Base-by-base conservation (phyloP, 2,329 filamentous ascomycete species). In the Xylaria arbuscula region DNA sequence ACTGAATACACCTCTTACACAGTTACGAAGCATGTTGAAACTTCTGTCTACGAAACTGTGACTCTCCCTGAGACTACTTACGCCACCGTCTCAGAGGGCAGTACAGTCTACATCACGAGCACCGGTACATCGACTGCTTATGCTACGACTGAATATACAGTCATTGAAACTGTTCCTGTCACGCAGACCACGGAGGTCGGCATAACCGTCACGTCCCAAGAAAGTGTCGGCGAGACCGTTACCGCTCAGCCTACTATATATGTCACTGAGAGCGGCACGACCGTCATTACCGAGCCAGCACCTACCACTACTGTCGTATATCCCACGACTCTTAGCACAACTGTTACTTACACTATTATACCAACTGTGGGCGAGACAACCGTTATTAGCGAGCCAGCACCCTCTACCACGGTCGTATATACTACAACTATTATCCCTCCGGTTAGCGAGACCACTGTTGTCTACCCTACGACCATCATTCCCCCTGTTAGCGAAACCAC, bases 61-160 rank as follows among this genome's bases (percentile, higher is more conserved):
- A 80, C 81, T 13, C 80, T 74, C 72, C 79, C 80, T 8, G 81
- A 80, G 58, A 81, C 77, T 60, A 77, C 77, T 59, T 80, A 81
- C 73, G 82, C 82, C 5, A 85, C 83, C n/a, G 77, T 83, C 48
- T 79, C 81, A 1, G 73, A 77, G 63, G 81, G 81, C 28, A 77
- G 73, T 55, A 85, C 82, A 10, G 73, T 82, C 53, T 79, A 81
- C 57, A 65, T 84, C 55, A 83, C 81, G 5, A 72, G 79, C 69
- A 86, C 84, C 7, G 76, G 77, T 66, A 83, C 82, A 2, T 76
- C 82, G 74, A 83, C 81, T 7, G 73, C 81, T 2, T 78, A 77
- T 28, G 74, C 75, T 32, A 81, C 82, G 10, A 76, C 80, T 53
- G 73, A 82, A 67, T 66, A 77, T 75, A 76, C 79, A 19, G 68